Percentiles rank a stretch among this genome's conserved stretches.
These are phyloP conservation scores for Phycomyces blakesleeanus DNA, from an alignment of 192 early-diverging fungal species.

Conservation along the genomic window DNA sequence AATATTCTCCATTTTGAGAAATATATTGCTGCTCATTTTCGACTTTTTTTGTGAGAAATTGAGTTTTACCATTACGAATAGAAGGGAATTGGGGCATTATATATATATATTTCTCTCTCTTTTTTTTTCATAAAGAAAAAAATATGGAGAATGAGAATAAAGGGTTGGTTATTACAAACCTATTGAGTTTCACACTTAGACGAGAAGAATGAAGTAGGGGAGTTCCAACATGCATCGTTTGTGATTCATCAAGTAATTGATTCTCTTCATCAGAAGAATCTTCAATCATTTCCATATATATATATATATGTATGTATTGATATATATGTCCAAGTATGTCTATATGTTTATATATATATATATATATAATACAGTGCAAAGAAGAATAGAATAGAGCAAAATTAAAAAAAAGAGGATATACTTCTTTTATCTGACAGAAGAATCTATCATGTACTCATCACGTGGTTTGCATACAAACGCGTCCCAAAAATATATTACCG, in stretches of 20 bases:
- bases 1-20: constrained; percentile 74
- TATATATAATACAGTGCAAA: too few relatives aligned
- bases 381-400: too few relatives aligned
- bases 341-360: too few relatives aligned
- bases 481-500: neutral
- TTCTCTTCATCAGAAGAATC: constrained; percentile 27
- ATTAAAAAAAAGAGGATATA: too few relatives aligned
- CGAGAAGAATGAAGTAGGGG: constrained; percentile 47
- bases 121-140: too few relatives aligned
- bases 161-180: constrained; percentile 27
- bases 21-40: constrained; percentile 49
- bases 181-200: constrained; percentile 33
- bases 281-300: constrained; percentile 5
- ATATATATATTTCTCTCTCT: too few relatives aligned
- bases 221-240: constrained; percentile 40
- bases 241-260: neutral
- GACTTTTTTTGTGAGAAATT: neutral
- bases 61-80: too few relatives aligned
- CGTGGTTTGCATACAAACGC: neutral
- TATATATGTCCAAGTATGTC: too few relatives aligned
- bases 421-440: neutral
- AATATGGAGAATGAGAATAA: too few relatives aligned
- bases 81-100: too few relatives aligned
- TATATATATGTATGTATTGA: too few relatives aligned
- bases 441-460: neutral